Percentiles rank a stretch among this genome's conserved stretches.
These are phyloP conservation scores for Debaryomyces subglobosus DNA, from an alignment of 1,139 yeast species.

Conservation along the genomic window DNA sequence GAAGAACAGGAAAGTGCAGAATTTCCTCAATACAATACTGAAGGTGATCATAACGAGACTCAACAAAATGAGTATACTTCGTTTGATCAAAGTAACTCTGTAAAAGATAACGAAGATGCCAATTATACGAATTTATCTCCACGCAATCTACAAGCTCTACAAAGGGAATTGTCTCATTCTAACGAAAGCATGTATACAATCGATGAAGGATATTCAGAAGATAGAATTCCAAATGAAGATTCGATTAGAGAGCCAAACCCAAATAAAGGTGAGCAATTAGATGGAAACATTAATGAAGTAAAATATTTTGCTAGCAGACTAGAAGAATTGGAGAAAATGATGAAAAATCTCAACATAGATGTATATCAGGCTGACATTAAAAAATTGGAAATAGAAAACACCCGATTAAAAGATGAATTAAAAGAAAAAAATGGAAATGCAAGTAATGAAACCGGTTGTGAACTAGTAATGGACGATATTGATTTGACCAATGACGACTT, in stretches of 20 bases:
- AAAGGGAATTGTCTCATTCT: slow-evolving; percentile 10
- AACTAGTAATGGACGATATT: slow-evolving; percentile 25
- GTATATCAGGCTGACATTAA: slow-evolving; percentile 10
- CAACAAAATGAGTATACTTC: slow-evolving; percentile 32
- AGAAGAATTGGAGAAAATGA: slow-evolving; percentile 22
- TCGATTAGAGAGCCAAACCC: background rate
- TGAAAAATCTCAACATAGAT: slow-evolving; percentile 16
- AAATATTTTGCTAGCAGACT: slow-evolving; percentile 15
- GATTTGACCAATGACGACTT: slow-evolving; percentile 27
- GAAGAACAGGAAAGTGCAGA: slow-evolving; percentile 26
- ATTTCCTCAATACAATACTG: slow-evolving; percentile 18
- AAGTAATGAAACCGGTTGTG: slow-evolving; percentile 13
- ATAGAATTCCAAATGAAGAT: background rate
- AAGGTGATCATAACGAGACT: slow-evolving; percentile 10
- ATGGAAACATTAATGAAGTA: background rate
- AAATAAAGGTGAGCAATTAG: background rate
- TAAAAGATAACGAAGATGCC: background rate
- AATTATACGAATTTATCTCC: slow-evolving; percentile 13
- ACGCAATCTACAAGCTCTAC: slow-evolving; percentile 12
- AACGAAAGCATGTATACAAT: slow-evolving; percentile 33
- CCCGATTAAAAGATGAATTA: slow-evolving; percentile 17
- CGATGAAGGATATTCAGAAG: slow-evolving; percentile 21
- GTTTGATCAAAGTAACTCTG: slow-evolving; percentile 13
- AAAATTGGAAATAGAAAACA: slow-evolving; percentile 20
- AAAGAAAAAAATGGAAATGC: slow-evolving; percentile 6